Percentiles rank a stretch among this genome's conserved stretches.
Evolutionary conservation across 2,329 filamentous ascomycete species (phyloP).

Genomic region (Ampelomyces quisqualis): DNA sequence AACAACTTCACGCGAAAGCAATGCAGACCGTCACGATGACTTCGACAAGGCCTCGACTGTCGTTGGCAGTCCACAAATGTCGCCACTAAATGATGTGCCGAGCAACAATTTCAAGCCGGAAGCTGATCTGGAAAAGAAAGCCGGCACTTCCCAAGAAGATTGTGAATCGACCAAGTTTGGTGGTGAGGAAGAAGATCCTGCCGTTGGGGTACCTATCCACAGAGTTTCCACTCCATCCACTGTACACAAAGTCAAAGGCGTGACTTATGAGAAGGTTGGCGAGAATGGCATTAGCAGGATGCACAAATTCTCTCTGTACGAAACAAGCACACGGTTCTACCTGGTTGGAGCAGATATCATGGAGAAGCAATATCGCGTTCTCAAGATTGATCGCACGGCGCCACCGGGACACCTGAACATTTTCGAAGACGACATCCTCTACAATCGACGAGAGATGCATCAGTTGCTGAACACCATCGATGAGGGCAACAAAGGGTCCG

Average conservation of each 20-base stretch:
- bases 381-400: conserved; percentile 91
- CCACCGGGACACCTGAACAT: conserved; percentile 77
- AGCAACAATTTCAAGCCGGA: conserved; percentile 35
- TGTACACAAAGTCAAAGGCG: conserved; percentile 41
- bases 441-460: conserved; percentile 88
- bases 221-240: conserved; percentile 43
- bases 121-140: conserved; percentile 34
- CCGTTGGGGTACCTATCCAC: conserved; percentile 43
- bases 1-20: conserved; percentile 30
- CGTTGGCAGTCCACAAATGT: conserved; percentile 25
- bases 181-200: conserved; percentile 47
- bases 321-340: conserved; percentile 90
- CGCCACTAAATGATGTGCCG: conserved; percentile 26
- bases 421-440: conserved; percentile 92
- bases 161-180: conserved; percentile 40
- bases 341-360: conserved; percentile 90
- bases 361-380: conserved; percentile 82
- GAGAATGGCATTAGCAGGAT: conserved; percentile 58
- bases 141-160: conserved; percentile 32
- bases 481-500: conserved; percentile 87
- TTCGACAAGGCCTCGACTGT: conserved; percentile 30
- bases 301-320: conserved; percentile 97
- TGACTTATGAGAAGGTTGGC: conserved; percentile 46
- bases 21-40: conserved; percentile 28
- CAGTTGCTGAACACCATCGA: conserved; percentile 92